phyloP scores from a whole-genome alignment of 352 stramenopile genomes.

The Thraustochytrium sp. region DNA sequence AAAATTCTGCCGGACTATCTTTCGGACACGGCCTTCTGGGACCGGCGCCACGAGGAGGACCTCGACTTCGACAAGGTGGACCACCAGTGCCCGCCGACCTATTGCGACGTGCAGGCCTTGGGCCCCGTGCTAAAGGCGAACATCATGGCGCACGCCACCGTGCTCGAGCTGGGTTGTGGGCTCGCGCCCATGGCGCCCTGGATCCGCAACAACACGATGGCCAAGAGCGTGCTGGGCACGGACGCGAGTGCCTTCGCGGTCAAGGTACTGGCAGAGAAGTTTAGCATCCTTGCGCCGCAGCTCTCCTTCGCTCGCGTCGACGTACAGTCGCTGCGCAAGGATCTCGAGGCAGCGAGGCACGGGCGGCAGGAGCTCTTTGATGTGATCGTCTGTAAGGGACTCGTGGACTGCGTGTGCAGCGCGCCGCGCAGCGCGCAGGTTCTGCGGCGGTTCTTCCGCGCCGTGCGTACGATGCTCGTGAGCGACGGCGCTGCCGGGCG shows the following conservation, averaged over 20 bases:
- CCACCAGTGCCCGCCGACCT: neutral
- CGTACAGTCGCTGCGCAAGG: neutral
- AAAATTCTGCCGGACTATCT: neutral
- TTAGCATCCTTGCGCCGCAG: neutral
- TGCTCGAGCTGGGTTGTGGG: conserved; percentile 21
- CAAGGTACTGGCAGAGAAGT: neutral
- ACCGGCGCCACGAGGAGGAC: neutral
- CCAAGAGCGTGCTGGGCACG: neutral
- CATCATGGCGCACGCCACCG: neutral
- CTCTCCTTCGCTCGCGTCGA: conserved; percentile 11
- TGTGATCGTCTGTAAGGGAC: neutral
- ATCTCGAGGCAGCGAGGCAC: too few relatives aligned
- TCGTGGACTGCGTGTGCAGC: conserved; percentile 1
- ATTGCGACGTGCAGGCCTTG: neutral
- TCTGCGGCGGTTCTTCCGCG: neutral
- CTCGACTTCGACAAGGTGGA: neutral
- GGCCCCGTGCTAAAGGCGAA: neutral
- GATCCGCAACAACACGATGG: neutral
- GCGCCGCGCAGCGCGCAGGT: neutral
- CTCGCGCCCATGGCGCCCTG: neutral
- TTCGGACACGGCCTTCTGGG: neutral
- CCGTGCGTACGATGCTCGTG: neutral
- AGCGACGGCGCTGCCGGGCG: neutral
- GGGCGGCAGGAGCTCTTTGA: neutral
- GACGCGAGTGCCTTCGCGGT: neutral